These are phyloP conservation scores for Gloeopeniophorella convolvens DNA, from an alignment of 768 basidiomycete species.

Conservation along the genomic window DNA sequence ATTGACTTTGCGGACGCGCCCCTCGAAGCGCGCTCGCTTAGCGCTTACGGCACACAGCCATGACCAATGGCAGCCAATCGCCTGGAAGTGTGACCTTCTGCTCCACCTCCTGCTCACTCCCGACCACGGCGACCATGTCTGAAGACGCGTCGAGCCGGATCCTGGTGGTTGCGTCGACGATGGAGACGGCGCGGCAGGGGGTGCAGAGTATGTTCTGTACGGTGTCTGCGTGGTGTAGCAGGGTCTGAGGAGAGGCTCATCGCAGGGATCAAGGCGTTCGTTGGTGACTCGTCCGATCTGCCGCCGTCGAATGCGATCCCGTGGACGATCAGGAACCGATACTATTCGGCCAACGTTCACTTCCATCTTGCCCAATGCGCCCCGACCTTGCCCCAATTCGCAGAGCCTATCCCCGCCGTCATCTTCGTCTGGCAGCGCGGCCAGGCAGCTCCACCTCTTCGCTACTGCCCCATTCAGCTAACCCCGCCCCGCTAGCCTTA, in stretches of 20 bases:
- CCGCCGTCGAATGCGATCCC: slow-evolving; percentile 34
- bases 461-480: slow-evolving; percentile 1
- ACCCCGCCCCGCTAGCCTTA: slow-evolving; percentile 40
- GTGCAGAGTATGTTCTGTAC: no score
- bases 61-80: no score
- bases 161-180: no score
- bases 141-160: no score
- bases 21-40: no score
- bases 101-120: no score
- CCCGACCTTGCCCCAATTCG: slow-evolving; percentile 36
- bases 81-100: no score
- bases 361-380: slow-evolving; percentile 49
- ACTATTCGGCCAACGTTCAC: slow-evolving; percentile 72
- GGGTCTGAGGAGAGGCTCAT: slow-evolving; percentile 1
- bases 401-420: slow-evolving; percentile 56
- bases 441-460: slow-evolving; percentile 42
- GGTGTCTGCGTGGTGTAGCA: no score
- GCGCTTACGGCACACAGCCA: no score
- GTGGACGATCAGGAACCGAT: slow-evolving; percentile 76
- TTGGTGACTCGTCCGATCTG: slow-evolving; percentile 8
- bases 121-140: no score
- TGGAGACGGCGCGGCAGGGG: no score
- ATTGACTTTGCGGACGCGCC: no score
- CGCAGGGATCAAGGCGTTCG: slow-evolving; percentile 25
- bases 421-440: slow-evolving; percentile 65